Evolutionary conservation across 2,329 filamentous ascomycete species (phyloP).

Genomic region (Sporothrix sp.): DNA sequence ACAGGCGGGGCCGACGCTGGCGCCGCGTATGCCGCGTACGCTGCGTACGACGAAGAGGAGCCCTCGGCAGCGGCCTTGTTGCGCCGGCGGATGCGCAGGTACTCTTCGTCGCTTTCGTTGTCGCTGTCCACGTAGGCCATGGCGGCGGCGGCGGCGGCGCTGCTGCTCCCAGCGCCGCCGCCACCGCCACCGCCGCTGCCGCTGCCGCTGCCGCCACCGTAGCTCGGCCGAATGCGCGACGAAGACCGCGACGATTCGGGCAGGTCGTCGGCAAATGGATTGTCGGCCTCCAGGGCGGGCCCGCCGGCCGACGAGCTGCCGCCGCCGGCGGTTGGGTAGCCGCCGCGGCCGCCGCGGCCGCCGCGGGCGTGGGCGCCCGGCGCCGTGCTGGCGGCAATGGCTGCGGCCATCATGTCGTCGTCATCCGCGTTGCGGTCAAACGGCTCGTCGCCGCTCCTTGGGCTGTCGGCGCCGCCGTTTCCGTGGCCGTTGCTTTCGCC

Average conservation of each 20-base stretch:
- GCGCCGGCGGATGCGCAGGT: slow-evolving; percentile 11
- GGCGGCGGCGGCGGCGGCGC: neutral
- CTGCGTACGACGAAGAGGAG: neutral
- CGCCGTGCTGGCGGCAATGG: slow-evolving; percentile 17
- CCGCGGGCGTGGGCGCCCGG: slow-evolving; percentile 6
- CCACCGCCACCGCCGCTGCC: neutral
- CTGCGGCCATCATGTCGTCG: slow-evolving; percentile 16
- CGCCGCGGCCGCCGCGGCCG: neutral
- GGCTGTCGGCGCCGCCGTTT: neutral
- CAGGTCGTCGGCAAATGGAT: slow-evolving; percentile 13
- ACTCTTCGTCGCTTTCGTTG: slow-evolving; percentile 13
- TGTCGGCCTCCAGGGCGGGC: slow-evolving; percentile 1
- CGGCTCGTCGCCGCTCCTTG: neutral
- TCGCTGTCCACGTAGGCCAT: slow-evolving; percentile 10
- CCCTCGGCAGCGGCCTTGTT: slow-evolving; percentile 1
- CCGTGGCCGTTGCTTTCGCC: neutral
- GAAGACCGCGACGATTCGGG: slow-evolving; percentile 15
- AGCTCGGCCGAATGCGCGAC: slow-evolving; percentile 5
- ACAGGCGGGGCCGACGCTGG: neutral
- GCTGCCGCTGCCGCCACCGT: slow-evolving; percentile 1
- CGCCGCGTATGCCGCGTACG: no score
- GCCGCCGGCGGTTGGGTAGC: neutral
- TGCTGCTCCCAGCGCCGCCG: slow-evolving; percentile 1
- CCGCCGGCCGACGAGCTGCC: neutral
- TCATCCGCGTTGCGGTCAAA: slow-evolving; percentile 11